These are phyloP conservation scores for Globisporangium parvum DNA, from an alignment of 352 stramenopile species.

Conservation along the genomic window DNA sequence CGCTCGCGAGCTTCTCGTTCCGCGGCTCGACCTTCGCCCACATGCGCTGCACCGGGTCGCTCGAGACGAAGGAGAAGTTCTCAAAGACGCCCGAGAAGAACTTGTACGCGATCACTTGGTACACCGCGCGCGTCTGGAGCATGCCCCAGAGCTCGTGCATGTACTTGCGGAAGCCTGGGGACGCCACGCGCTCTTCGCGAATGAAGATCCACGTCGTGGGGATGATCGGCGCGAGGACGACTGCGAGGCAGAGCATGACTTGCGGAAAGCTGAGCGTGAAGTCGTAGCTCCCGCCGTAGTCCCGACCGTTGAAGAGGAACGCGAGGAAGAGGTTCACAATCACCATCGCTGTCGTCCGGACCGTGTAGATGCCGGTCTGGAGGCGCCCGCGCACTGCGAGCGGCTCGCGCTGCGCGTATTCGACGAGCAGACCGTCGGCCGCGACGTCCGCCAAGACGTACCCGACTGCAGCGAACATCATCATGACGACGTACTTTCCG, in stretches of 20 bases:
- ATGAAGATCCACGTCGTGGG: slow-evolving; percentile 23
- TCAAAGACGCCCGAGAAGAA: slow-evolving; percentile 43
- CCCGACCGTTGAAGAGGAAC: slow-evolving; percentile 48
- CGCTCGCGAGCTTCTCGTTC: slow-evolving; percentile 23
- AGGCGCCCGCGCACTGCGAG: slow-evolving; percentile 28
- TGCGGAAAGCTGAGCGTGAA: slow-evolving; percentile 44
- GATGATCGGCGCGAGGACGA: slow-evolving; percentile 11
- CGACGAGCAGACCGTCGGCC: slow-evolving; percentile 36
- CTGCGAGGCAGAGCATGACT: slow-evolving; percentile 16
- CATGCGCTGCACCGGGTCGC: slow-evolving; percentile 27
- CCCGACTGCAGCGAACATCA: slow-evolving; percentile 64
- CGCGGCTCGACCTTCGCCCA: slow-evolving; percentile 29
- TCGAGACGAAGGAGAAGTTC: slow-evolving; percentile 27
- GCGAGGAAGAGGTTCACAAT: slow-evolving; percentile 29
- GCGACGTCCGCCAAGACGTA: slow-evolving; percentile 77
- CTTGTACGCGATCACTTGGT: slow-evolving; percentile 46
- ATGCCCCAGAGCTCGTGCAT: slow-evolving; percentile 27
- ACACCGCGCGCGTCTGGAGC: slow-evolving; percentile 37
- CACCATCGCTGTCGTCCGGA: slow-evolving; percentile 27
- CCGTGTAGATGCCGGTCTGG: slow-evolving; percentile 41
- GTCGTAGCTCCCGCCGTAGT: slow-evolving; percentile 51
- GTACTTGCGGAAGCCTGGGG: slow-evolving; percentile 13
- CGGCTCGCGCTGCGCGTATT: slow-evolving; percentile 35
- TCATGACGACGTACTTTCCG: slow-evolving; percentile 56
- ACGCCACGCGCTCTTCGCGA: slow-evolving; percentile 21